Percentiles rank a stretch among this genome's conserved stretches.
Conservation (phyloP, 495 filamentous ascomycete genomes). For the Cercophora scortea region DNA sequence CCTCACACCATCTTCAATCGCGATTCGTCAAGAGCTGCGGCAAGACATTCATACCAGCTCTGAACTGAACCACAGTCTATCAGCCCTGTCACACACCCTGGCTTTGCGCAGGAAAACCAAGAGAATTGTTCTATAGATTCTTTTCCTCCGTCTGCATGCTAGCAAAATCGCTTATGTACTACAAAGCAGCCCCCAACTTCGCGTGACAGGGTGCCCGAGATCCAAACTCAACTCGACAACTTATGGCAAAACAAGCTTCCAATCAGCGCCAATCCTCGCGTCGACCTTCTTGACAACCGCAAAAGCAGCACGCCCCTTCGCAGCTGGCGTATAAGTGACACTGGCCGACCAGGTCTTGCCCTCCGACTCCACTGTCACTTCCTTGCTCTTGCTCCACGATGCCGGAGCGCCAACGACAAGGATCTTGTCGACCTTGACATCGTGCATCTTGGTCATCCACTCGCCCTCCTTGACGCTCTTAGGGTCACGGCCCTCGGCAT, state of each 20-base stretch:
- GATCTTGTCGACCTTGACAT: slow-evolving; percentile 73
- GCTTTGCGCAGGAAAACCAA: no score
- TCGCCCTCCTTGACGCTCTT: slow-evolving; percentile 57
- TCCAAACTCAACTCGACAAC: no score
- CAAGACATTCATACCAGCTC: no score
- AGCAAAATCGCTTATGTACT: no score
- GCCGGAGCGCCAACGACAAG: slow-evolving; percentile 70
- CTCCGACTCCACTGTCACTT: slow-evolving; percentile 61
- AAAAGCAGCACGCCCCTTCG: slow-evolving; percentile 60
- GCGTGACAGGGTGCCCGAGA: no score
- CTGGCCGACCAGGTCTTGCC: slow-evolving; percentile 52
- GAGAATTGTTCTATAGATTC: no score
- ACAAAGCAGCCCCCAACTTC: no score
- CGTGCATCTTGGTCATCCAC: slow-evolving; percentile 68
- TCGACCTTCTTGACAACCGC: slow-evolving; percentile 75
- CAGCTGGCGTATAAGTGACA: slow-evolving; percentile 54
- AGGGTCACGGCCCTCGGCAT: slow-evolving; percentile 42
- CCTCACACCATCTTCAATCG: no score
- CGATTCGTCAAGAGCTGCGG: no score
- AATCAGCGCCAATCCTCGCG: slow-evolving; percentile 68
- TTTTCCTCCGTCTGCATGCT: no score
- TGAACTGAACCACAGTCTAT: no score
- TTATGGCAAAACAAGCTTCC: slow-evolving; percentile 54
- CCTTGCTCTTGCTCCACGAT: slow-evolving; percentile 66
- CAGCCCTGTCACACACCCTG: no score